Evolutionary conservation across 2,329 filamentous ascomycete species (phyloP), one percentile per base, ranked within the genome.

Genomic region (Chaetomiaceae sp.): DNA sequence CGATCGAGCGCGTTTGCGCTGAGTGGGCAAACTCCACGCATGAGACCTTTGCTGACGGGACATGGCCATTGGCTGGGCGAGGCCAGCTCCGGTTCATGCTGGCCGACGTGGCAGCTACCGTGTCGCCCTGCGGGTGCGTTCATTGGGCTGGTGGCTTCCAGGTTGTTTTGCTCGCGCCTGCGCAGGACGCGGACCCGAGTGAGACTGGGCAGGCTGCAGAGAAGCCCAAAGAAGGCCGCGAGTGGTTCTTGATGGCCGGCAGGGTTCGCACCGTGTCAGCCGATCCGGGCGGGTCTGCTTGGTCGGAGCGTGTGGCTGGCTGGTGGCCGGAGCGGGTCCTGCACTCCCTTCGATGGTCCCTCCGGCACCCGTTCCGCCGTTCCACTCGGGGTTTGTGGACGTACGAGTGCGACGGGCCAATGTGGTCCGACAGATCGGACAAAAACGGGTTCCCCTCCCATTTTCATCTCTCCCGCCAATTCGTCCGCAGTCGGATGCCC

Each of bases 151-250:
- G 12, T 11, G 9, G 27, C 4, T 3, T 12, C 27, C 27, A 12
- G 3, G 9, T 31, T 17, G 23, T 39, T 23, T 34, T 17, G 25
- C 33, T 29, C 45, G 15, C 23, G 9, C 6, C 17, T n/a, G 45
- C 27, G 27, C 27, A 31, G 27, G 4, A 31, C 27, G 27, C 15
- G 20, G 5, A 17, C 17, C 22, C 20, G 6, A 2, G 20, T 17
- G 17, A 15, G 11, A 23, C 42, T 33, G 25, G 25, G 23, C 19
- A 20, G 6, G 43, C 47, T 55, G 57, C 57, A 59, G 43, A 43
- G 57, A 59, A 55, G 57, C 55, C 57, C 52, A 51, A 57, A 45
- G 52, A 59, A 57, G 39, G 20, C 47, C 47, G 48, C 47, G 20
- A 39, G 27, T 34, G 23, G 49, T 34, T 43, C 47, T 29, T 37